Base-by-base conservation (phyloP, 306 rosid genomes). In the Castanea crenata region DNA sequence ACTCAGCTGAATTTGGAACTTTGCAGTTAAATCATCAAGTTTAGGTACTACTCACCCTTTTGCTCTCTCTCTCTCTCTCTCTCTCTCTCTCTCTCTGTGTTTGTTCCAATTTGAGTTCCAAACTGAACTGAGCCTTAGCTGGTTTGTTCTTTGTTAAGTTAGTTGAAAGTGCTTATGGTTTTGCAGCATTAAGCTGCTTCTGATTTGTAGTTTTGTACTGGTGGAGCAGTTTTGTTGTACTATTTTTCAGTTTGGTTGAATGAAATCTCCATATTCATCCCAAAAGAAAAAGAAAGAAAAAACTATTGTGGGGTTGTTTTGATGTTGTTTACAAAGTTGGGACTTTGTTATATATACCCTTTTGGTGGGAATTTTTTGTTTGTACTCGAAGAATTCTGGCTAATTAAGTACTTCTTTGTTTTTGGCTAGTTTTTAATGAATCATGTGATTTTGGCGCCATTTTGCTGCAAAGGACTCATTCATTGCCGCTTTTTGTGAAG, bases 1-100 rank as follows among this genome's bases (percentile, higher is more conserved):
- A 63, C 41, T 52, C 59, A 58, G 51, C 74, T 59, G 16, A 75
- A 57, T 71, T 78, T 69, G 71, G 57, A 85, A 77, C 54, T 78
- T 78, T 58, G 68, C 31, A 65, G 75, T 80, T 83, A 68, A 54
- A 29, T 44, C 85, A 71, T 49, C 54, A 7, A 23, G n/a, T 8
- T 34, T 3, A 34, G 72, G 72, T 67, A 49, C 20, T 35, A 44
- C 20, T 34, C 15, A 16, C 31, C 16, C 2, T 34, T 13, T 34
- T 35, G 72, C 51, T 19, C 72, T 7, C 11, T 38, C 46, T 23
- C 23, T 23, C 23, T 23, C 23, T 23, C 21, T 21, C 21, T 21
- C 21, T 38, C 10, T 35, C 8, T 35, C 41, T 35, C 41, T 35
- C 8, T 38, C 46, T 38, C 44, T 35, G 9, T 34, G 6, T 18